Percentiles rank a stretch among this genome's conserved stretches.
These are phyloP conservation scores for Cucurbita pepo DNA, from an alignment of 306 rosid species.

Conservation along the genomic window DNA sequence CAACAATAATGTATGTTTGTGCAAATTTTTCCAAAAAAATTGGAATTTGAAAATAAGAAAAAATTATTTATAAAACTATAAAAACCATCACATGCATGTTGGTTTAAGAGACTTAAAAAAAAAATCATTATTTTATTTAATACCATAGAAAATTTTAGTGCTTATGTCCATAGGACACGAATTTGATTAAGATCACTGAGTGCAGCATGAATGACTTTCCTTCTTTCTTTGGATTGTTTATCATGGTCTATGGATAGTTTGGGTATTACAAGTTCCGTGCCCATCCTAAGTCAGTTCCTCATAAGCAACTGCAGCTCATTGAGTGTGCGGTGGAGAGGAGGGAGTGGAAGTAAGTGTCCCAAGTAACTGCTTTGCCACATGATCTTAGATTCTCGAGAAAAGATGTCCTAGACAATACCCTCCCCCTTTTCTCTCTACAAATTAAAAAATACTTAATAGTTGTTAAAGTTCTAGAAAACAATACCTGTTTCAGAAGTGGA, in stretches of 20 bases:
- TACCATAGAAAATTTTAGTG: not conserved
- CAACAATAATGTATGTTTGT: not conserved
- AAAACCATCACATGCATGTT: not conserved
- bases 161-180: not conserved
- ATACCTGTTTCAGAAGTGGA: constrained; percentile 62
- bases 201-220: not conserved
- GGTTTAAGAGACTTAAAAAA: not conserved
- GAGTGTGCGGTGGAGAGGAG: not conserved
- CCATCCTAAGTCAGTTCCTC: not conserved
- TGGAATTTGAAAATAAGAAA: not conserved
- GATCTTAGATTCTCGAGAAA: not conserved
- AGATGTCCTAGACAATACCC: not conserved
- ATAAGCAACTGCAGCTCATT: not conserved
- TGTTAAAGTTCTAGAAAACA: not conserved
- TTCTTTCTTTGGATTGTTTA: not conserved
- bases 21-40: not conserved
- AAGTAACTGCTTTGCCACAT: not conserved
- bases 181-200: not conserved
- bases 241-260: not conserved
- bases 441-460: not conserved
- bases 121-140: not conserved
- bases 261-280: not conserved
- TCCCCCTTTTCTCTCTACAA: not conserved
- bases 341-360: not conserved
- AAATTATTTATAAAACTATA: not conserved